phyloP scores from a whole-genome alignment of 2,329 filamentous ascomycete genomes.

The Penicillium decumbens region DNA sequence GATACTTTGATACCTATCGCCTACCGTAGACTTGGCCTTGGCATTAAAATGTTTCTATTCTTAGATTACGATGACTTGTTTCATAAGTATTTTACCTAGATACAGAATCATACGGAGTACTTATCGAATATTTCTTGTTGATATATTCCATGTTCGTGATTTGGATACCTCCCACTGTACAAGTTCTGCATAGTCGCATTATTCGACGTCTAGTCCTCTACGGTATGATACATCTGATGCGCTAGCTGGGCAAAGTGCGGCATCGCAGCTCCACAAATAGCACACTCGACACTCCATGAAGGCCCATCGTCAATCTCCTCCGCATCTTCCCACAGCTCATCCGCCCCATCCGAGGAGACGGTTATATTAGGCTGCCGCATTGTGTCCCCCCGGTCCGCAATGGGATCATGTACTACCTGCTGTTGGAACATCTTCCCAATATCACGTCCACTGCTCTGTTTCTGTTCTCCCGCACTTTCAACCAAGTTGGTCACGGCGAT shows the following conservation, averaged over 20 bases:
- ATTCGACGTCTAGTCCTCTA: slow-evolving; percentile 7
- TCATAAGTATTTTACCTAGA: too few species aligned
- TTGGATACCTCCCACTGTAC: too few species aligned
- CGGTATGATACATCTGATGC: slow-evolving; percentile 47
- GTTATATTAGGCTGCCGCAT: slow-evolving; percentile 5
- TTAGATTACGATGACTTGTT: too few species aligned
- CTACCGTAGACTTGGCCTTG: too few species aligned
- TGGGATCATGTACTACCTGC: slow-evolving; percentile 52
- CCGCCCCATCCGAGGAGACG: not conserved
- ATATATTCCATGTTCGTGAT: too few species aligned
- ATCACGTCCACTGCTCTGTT: slow-evolving; percentile 61
- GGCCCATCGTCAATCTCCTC: slow-evolving; percentile 25
- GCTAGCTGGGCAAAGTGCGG: slow-evolving; percentile 49
- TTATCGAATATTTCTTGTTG: too few species aligned
- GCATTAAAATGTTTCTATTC: too few species aligned
- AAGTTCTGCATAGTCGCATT: too few species aligned
- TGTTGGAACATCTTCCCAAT: slow-evolving; percentile 77
- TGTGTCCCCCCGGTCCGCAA: not conserved
- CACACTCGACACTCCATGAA: slow-evolving; percentile 36
- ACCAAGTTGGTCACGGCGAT: slow-evolving; percentile 84
- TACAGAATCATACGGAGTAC: too few species aligned
- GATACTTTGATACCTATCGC: too few species aligned
- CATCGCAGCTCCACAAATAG: slow-evolving; percentile 44
- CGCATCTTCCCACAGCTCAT: slow-evolving; percentile 8
- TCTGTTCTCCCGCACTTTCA: slow-evolving; percentile 49